Percentiles rank a stretch among this genome's conserved stretches.
These are phyloP conservation scores for Capsella bursapastoris DNA, from an alignment of 345 rosid species.

Conservation along the genomic window DNA sequence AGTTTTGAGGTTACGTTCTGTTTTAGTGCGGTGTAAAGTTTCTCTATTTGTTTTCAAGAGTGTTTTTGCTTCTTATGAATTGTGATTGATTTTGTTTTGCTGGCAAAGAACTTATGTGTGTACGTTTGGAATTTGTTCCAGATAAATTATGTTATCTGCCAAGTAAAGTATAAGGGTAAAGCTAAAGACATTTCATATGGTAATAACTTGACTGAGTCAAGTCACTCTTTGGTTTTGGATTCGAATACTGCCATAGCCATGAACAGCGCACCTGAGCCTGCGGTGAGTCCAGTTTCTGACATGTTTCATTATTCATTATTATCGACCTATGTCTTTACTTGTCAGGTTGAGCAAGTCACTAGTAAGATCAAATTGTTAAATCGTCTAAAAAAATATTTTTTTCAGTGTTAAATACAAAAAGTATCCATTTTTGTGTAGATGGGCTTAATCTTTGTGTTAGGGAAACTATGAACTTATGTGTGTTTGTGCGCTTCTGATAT, in stretches of 20 bases:
- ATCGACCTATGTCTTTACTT: not conserved
- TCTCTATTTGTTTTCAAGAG: no score
- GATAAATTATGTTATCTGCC: constrained; percentile 35
- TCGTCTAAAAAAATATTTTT: no score
- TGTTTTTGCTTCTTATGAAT: not conserved
- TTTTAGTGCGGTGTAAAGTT: no score
- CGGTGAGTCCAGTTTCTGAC: not conserved
- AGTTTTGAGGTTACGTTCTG: no score
- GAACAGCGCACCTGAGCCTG: not conserved
- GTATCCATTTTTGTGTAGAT: no score
- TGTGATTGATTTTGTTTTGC: not conserved
- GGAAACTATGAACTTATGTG: no score
- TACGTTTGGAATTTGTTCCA: constrained; percentile 15
- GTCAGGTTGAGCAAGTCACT: not conserved
- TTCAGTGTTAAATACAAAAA: no score
- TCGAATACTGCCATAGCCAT: not conserved
- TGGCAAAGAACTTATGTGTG: not conserved
- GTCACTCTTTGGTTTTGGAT: constrained; percentile 14
- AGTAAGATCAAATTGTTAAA: no score
- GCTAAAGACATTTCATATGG: constrained; percentile 3
- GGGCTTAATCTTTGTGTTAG: no score
- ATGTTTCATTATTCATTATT: not conserved
- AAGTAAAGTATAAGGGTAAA: constrained; percentile 37
- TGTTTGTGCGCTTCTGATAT: no score
- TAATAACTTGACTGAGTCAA: constrained; percentile 6